These are phyloP conservation scores for Rauvolfia tetraphylla DNA, from an alignment of 257 asterid genomes.

Conservation along the genomic window DNA sequence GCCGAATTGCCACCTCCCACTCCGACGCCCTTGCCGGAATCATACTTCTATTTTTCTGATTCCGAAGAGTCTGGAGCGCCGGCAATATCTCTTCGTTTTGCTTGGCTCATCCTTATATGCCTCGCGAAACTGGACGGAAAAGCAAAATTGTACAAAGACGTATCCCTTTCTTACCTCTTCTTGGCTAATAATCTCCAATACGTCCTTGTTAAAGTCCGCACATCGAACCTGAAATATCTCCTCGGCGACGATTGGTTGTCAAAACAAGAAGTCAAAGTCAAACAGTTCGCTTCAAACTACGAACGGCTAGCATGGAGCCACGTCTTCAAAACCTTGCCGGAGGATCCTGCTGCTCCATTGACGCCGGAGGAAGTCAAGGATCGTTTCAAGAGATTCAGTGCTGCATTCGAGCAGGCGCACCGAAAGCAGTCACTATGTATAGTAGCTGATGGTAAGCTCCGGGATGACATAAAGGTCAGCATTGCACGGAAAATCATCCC, in stretches of 20 bases:
- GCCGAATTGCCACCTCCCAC: constrained; percentile 42
- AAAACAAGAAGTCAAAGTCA: constrained; percentile 55
- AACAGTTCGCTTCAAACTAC: constrained; percentile 45
- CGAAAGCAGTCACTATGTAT: constrained; percentile 50
- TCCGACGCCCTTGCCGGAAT: constrained; percentile 40
- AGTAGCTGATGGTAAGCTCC: constrained; percentile 56
- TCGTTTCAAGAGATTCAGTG: constrained; percentile 54
- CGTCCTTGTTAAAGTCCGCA: constrained; percentile 51
- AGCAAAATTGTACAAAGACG: constrained; percentile 64
- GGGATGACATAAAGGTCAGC: constrained; percentile 49
- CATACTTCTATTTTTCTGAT: constrained; percentile 46
- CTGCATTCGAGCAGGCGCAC: constrained; percentile 60
- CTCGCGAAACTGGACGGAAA: constrained; percentile 71
- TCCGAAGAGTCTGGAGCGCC: constrained; percentile 54
- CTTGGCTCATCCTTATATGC: constrained; percentile 59
- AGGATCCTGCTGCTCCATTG: constrained; percentile 35
- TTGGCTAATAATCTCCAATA: constrained; percentile 72
- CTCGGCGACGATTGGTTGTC: constrained; percentile 72
- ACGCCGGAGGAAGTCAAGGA: constrained; percentile 43
- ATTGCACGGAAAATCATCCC: constrained; percentile 46
- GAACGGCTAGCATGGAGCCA: constrained; percentile 75
- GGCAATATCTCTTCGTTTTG: constrained; percentile 44
- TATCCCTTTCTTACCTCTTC: constrained; percentile 55
- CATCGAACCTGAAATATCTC: constrained; percentile 62
- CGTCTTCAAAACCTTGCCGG: constrained; percentile 51